Evolutionary conservation across 2,329 filamentous ascomycete genomes (phyloP).

Genomic region (Alternaria conjuncta): DNA sequence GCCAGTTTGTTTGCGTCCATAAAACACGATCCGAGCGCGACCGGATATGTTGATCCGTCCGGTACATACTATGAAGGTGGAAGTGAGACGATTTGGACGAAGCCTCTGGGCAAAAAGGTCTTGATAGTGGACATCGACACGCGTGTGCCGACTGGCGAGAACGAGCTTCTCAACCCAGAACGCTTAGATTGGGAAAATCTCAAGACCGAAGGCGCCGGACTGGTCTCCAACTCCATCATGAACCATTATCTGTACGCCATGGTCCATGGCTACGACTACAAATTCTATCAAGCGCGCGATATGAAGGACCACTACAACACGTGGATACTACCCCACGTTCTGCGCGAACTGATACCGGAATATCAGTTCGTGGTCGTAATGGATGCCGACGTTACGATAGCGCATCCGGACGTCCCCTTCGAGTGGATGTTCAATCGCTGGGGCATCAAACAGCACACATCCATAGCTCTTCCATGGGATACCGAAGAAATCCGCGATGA

Average conservation of each 20-base stretch:
- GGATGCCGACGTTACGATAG: constrained; percentile 55
- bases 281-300: constrained; percentile 49
- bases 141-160: constrained; percentile 24
- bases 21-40: constrained; percentile 16
- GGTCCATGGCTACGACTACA: constrained; percentile 57
- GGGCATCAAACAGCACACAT: constrained; percentile 50
- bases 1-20: constrained; percentile 21
- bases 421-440: constrained; percentile 59
- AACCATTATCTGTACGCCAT: constrained; percentile 34
- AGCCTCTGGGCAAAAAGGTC: constrained; percentile 31
- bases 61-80: constrained; percentile 17
- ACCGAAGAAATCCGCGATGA: constrained; percentile 13
- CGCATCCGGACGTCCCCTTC: constrained; percentile 53
- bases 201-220: constrained; percentile 27
- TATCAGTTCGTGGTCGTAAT: constrained; percentile 55
- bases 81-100: constrained; percentile 24
- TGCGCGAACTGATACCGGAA: constrained; percentile 49
- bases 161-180: constrained; percentile 29
- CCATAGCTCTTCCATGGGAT: constrained; percentile 52
- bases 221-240: constrained; percentile 28
- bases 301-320: constrained; percentile 48
- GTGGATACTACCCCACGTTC: constrained; percentile 54
- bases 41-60: constrained; percentile 17
- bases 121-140: constrained; percentile 43
- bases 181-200: constrained; percentile 31